Evolutionary conservation across 2,329 filamentous ascomycete genomes (phyloP).

Genomic region (Pseudodiploospora longispora): DNA sequence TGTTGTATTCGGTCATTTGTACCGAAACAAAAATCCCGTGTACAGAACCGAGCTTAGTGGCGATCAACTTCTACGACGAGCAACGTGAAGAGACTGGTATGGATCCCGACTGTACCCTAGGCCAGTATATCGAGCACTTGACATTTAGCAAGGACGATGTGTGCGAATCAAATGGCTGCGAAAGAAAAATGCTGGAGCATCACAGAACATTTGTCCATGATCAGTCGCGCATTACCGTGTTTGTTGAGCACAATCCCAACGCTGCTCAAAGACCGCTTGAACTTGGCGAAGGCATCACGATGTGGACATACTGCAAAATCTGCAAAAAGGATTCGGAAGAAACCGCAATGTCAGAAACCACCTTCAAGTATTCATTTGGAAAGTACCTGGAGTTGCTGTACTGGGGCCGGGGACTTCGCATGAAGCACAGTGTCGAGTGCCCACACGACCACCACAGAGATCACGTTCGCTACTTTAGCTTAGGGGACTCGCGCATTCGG

Average conservation of each 20-base stretch:
- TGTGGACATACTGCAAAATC: slow-evolving; percentile 96
- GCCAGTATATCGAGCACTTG: slow-evolving; percentile 90
- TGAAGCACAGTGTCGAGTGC: slow-evolving; percentile 62
- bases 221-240: slow-evolving; percentile 84
- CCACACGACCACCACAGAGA: slow-evolving; percentile 88
- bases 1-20: slow-evolving; percentile 88
- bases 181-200: slow-evolving; percentile 82
- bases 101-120: slow-evolving; percentile 84
- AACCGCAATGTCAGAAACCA: slow-evolving; percentile 84
- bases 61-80: slow-evolving; percentile 89
- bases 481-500: slow-evolving; percentile 74
- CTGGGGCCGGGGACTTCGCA: slow-evolving; percentile 79
- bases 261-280: slow-evolving; percentile 30
- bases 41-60: slow-evolving; percentile 80
- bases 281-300: slow-evolving; percentile 62
- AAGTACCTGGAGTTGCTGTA: slow-evolving; percentile 98
- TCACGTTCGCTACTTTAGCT: slow-evolving; percentile 87
- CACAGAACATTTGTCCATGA: slow-evolving; percentile 97
- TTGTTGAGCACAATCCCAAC: slow-evolving; percentile 58
- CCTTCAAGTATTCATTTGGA: slow-evolving; percentile 97
- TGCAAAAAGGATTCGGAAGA: slow-evolving; percentile 87
- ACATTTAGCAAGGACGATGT: slow-evolving; percentile 67
- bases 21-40: slow-evolving; percentile 91
- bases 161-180: slow-evolving; percentile 78
- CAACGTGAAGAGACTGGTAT: slow-evolving; percentile 64